phyloP scores from a whole-genome alignment of 768 basidiomycete genomes.

The Boletus rex-veris region DNA sequence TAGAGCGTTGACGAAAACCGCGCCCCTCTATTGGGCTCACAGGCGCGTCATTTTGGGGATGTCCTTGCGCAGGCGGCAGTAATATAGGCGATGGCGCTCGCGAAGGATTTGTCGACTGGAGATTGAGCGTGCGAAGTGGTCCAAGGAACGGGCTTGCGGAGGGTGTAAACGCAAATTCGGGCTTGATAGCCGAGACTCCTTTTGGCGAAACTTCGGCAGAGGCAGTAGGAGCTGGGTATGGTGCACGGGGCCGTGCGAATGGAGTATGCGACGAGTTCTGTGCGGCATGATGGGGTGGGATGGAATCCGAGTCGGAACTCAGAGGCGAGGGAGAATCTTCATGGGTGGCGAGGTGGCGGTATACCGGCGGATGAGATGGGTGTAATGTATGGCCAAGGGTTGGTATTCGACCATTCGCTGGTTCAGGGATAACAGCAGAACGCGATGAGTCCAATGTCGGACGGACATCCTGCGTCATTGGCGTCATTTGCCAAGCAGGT shows the following conservation, averaged over 20 bases:
- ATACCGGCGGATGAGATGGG: conserved; percentile 31
- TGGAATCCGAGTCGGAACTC: conserved; percentile 61
- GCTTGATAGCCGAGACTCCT: conserved; percentile 21
- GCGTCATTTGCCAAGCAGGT: conserved; percentile 53
- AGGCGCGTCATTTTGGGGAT: conserved; percentile 24
- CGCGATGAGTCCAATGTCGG: conserved; percentile 15
- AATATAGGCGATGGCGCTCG: conserved; percentile 71
- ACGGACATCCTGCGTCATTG: conserved; percentile 35
- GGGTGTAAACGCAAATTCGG: conserved; percentile 53
- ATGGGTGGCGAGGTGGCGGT: conserved; percentile 36
- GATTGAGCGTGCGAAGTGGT: conserved; percentile 68
- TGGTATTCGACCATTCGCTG: conserved; percentile 12
- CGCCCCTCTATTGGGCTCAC: conserved; percentile 36
- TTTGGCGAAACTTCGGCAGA: conserved; percentile 33
- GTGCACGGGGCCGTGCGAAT: conserved; percentile 26
- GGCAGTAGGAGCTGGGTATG: conserved; percentile 16
- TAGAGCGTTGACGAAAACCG: conserved; percentile 24
- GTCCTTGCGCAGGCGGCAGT: conserved; percentile 47
- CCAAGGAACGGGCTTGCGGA: conserved; percentile 80
- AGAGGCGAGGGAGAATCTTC: conserved; percentile 70
- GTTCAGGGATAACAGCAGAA: conserved; percentile 15
- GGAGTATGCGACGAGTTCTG: conserved; percentile 30
- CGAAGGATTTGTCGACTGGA: conserved; percentile 66
- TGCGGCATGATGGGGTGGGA: conserved; percentile 28
- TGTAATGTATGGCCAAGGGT: conserved; percentile 39